Evolutionary conservation across 768 basidiomycete species (phyloP).

Genomic region (Royoungia palumana): DNA sequence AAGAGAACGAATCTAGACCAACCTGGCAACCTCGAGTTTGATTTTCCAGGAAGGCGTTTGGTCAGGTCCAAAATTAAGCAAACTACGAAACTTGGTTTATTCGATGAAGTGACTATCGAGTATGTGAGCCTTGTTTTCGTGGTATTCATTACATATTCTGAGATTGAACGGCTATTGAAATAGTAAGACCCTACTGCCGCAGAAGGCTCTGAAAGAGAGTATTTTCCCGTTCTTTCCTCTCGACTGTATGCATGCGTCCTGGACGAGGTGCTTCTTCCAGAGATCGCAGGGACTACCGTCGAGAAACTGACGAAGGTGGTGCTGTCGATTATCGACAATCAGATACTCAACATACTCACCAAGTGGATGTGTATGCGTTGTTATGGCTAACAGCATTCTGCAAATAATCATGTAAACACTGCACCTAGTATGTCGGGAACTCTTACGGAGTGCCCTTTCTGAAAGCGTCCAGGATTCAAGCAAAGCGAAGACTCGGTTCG

Average conservation of each 20-base stretch:
- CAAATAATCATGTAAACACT: too few species aligned
- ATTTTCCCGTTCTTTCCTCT: slow-evolving; percentile 78
- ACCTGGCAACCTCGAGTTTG: slow-evolving; percentile 71
- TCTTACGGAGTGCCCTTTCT: too few species aligned
- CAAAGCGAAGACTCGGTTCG: too few species aligned
- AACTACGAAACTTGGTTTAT: slow-evolving; percentile 66
- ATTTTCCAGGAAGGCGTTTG: slow-evolving; percentile 78
- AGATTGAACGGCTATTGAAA: slow-evolving; percentile 54
- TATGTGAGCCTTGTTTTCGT: slow-evolving; percentile 45
- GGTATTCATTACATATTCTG: neutral
- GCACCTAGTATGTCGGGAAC: too few species aligned
- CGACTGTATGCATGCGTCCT: too few species aligned
- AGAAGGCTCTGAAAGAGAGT: slow-evolving; percentile 47
- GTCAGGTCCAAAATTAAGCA: slow-evolving; percentile 71
- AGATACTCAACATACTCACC: too few species aligned
- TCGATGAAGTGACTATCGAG: slow-evolving; percentile 60
- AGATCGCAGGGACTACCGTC: slow-evolving; percentile 88
- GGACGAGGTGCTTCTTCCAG: slow-evolving; percentile 85
- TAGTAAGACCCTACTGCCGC: slow-evolving; percentile 61
- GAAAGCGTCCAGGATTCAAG: too few species aligned
- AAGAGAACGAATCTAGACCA: slow-evolving; percentile 43
- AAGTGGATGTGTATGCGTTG: too few species aligned
- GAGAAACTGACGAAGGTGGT: slow-evolving; percentile 52
- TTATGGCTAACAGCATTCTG: too few species aligned
- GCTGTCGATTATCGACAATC: too few species aligned